Conservation (phyloP, 345 rosid species). For the Pugionium cornutum region DNA sequence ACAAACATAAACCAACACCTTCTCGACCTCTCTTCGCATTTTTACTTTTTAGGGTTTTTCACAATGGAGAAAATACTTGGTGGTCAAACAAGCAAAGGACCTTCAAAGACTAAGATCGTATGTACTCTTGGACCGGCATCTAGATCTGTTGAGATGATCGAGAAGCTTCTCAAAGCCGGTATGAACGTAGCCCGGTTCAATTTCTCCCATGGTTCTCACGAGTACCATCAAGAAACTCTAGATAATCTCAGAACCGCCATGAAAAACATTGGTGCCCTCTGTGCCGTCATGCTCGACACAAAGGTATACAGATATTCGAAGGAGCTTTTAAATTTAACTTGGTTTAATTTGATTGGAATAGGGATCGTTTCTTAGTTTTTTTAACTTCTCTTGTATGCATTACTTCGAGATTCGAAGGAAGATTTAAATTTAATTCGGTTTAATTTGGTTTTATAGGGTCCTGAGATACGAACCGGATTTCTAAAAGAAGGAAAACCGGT, state of each 20-base stretch:
- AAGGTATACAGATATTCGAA: background rate
- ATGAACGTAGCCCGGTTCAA: slow-evolving; percentile 4
- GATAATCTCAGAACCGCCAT: background rate
- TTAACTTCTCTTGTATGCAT: too few relatives aligned
- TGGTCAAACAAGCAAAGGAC: background rate
- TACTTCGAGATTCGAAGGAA: background rate
- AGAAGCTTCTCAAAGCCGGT: slow-evolving; percentile 1
- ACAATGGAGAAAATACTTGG: slow-evolving; percentile 1
- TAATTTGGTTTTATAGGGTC: background rate
- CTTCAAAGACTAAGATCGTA: background rate
- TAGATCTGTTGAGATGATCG: slow-evolving; percentile 4
- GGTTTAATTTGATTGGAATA: background rate
- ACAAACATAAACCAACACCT: background rate
- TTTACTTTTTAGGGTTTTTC: background rate
- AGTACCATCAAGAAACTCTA: slow-evolving; percentile 2
- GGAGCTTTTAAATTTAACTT: background rate
- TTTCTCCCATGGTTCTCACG: background rate
- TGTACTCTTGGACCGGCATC: slow-evolving; percentile 2
- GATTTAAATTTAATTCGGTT: background rate
- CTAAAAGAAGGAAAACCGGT: slow-evolving; percentile 11
- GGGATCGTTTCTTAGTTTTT: too few relatives aligned
- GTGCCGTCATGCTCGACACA: slow-evolving; percentile 5
- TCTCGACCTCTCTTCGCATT: too few relatives aligned
- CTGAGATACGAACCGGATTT: slow-evolving; percentile 2
- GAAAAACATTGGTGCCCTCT: background rate